These are phyloP conservation scores for Podaxis sp. DNA, from an alignment of 768 basidiomycete genomes.

Conservation along the genomic window DNA sequence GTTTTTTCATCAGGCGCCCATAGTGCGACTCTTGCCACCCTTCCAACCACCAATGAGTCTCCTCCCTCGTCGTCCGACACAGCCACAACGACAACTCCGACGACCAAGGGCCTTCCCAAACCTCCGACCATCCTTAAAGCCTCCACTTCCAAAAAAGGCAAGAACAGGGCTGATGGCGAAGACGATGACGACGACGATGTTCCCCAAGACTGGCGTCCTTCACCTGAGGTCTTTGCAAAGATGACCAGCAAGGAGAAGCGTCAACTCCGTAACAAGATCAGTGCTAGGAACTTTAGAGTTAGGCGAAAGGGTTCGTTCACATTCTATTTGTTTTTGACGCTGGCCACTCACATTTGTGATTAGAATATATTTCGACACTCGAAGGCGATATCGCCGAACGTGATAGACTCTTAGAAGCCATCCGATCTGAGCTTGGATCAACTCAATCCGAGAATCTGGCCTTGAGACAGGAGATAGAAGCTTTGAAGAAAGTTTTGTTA, in stretches of 20 bases:
- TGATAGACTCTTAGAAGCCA: slow-evolving; percentile 86
- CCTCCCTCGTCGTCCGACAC: slow-evolving; percentile 1
- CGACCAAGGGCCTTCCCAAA: slow-evolving; percentile 14
- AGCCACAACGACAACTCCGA: slow-evolving; percentile 20
- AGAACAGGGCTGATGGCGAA: slow-evolving; percentile 28
- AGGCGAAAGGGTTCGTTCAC: slow-evolving; percentile 75
- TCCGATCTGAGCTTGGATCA: slow-evolving; percentile 79
- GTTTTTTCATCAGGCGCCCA: slow-evolving; percentile 18
- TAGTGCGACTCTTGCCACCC: slow-evolving; percentile 17
- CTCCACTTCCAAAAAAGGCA: slow-evolving; percentile 22
- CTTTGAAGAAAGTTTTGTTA: slow-evolving; percentile 74
- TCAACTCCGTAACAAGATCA: slow-evolving; percentile 95
- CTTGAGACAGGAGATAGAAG: slow-evolving; percentile 71
- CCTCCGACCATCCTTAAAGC: slow-evolving; percentile 14
- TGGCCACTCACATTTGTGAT: slow-evolving; percentile 1
- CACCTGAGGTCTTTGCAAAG: slow-evolving; percentile 92
- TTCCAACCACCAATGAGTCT: not conserved
- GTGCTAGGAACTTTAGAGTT: slow-evolving; percentile 93
- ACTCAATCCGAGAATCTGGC: slow-evolving; percentile 82
- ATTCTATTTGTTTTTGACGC: slow-evolving; percentile 17
- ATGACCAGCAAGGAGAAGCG: slow-evolving; percentile 96
- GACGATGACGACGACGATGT: slow-evolving; percentile 53
- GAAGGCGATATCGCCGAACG: slow-evolving; percentile 93
- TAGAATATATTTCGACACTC: slow-evolving; percentile 93
- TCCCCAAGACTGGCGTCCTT: slow-evolving; percentile 81